These are phyloP conservation scores for Ascochyta viciae-villosae DNA, from an alignment of 2,329 filamentous ascomycete genomes.

Conservation along the genomic window DNA sequence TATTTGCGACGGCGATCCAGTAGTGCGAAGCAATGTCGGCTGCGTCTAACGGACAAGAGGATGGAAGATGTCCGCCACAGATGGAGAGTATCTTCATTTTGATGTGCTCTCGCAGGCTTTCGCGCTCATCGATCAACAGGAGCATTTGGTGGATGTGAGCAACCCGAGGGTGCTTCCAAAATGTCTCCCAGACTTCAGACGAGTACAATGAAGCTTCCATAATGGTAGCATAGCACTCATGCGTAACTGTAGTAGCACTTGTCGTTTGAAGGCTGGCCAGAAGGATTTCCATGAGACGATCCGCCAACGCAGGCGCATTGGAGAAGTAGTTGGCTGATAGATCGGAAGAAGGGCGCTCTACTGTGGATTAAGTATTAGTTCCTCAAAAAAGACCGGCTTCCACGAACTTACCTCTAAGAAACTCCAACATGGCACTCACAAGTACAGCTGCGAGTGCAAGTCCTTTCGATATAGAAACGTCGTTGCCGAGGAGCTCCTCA, in stretches of 20 bases:
- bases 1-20: constrained; percentile 42
- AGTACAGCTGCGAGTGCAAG: constrained; percentile 38
- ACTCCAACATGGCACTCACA: constrained; percentile 39
- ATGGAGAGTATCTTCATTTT: constrained; percentile 43
- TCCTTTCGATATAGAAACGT: constrained; percentile 29
- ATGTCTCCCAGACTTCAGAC: constrained; percentile 43
- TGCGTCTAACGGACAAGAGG: constrained; percentile 36
- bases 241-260: constrained; percentile 25
- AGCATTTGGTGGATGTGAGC: constrained; percentile 40
- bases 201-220: constrained; percentile 49
- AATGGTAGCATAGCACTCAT: constrained; percentile 41
- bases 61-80: constrained; percentile 45
- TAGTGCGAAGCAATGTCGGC: constrained; percentile 43
- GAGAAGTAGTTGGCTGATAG: constrained; percentile 44
- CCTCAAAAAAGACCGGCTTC: not conserved
- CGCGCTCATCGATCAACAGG: constrained; percentile 35
- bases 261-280: constrained; percentile 27
- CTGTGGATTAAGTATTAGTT: constrained; percentile 33
- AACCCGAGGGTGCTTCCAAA: constrained; percentile 32
- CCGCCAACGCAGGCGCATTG: constrained; percentile 35
- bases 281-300: constrained; percentile 41
- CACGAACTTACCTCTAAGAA: constrained; percentile 42
- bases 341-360: constrained; percentile 44
- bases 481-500: constrained; percentile 30
- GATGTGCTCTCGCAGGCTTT: constrained; percentile 36